Percentiles rank a stretch among this genome's conserved stretches.
Conservation (phyloP, 768 basidiomycete species). For the Galerina sulciceps region DNA sequence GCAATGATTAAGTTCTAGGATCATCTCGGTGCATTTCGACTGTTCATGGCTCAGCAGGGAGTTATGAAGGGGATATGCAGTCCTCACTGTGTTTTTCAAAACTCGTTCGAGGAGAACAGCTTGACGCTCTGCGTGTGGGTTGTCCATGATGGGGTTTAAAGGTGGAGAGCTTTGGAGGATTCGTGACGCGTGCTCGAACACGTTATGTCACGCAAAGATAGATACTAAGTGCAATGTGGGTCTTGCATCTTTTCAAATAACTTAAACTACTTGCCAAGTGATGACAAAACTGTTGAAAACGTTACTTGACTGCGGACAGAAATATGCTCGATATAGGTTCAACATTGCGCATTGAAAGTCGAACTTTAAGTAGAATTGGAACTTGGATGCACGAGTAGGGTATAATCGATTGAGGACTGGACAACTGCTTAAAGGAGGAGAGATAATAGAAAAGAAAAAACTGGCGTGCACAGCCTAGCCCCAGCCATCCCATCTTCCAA, state of each 20-base stretch:
- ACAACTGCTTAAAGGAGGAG: neutral
- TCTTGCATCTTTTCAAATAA: neutral
- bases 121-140: slow-evolving; percentile 93
- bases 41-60: slow-evolving; percentile 29
- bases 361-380: neutral
- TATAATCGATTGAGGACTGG: neutral
- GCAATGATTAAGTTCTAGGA: slow-evolving; percentile 87
- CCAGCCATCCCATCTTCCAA: slow-evolving; percentile 93
- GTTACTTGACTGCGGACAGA: too few relatives aligned
- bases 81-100: slow-evolving; percentile 81
- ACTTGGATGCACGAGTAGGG: slow-evolving; percentile 6
- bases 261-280: too few relatives aligned
- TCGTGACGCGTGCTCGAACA: slow-evolving; percentile 4
- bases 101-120: slow-evolving; percentile 90
- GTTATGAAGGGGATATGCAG: slow-evolving; percentile 13
- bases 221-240: too few relatives aligned
- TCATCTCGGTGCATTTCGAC: slow-evolving; percentile 93
- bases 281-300: too few relatives aligned
- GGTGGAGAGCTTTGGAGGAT: neutral
- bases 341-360: too few relatives aligned
- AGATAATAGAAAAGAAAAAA: neutral
- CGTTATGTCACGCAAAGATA: slow-evolving; percentile 20
- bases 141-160: slow-evolving; percentile 69
- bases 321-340: too few relatives aligned
- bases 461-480: slow-evolving; percentile 34